A percentile compares a stretch with the other conserved stretches of the same genome.
Conservation (phyloP, 2,329 filamentous ascomycete genomes). For the Paracamarosporium sp. region DNA sequence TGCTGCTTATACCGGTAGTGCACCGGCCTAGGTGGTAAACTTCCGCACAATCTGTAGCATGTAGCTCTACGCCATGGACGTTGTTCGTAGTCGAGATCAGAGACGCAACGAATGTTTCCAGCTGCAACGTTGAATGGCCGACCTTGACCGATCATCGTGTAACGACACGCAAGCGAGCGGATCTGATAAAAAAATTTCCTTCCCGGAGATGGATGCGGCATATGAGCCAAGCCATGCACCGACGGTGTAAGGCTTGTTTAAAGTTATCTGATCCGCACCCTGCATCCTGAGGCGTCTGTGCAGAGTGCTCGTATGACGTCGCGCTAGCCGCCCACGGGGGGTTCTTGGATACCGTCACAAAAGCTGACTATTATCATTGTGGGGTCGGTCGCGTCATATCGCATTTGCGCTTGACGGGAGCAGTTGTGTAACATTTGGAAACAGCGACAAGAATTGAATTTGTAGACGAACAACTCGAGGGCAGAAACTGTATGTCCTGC, state of each 20-base stretch:
- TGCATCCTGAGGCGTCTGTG: slow-evolving; percentile 18
- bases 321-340: slow-evolving; percentile 1
- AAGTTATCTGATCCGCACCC: slow-evolving; percentile 43
- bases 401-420: background rate
- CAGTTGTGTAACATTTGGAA: background rate
- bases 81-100: background rate
- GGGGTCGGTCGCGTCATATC: background rate
- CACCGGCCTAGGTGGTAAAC: background rate
- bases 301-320: slow-evolving; percentile 7
- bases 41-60: no score
- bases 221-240: slow-evolving; percentile 5
- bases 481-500: background rate
- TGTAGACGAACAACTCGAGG: background rate
- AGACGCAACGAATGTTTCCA: background rate
- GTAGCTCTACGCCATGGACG: background rate
- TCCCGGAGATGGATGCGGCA: background rate
- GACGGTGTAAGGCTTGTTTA: slow-evolving; percentile 25
- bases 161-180: slow-evolving; percentile 5
- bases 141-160: background rate
- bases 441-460: background rate
- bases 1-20: background rate
- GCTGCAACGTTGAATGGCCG: background rate
- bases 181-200: slow-evolving; percentile 25
- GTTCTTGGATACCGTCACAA: background rate
- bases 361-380: slow-evolving; percentile 5